Percentiles rank a stretch among this genome's conserved stretches.
Evolutionary conservation across 2,329 filamentous ascomycete species (phyloP).

Genomic region (Thermoascus crustaceus): DNA sequence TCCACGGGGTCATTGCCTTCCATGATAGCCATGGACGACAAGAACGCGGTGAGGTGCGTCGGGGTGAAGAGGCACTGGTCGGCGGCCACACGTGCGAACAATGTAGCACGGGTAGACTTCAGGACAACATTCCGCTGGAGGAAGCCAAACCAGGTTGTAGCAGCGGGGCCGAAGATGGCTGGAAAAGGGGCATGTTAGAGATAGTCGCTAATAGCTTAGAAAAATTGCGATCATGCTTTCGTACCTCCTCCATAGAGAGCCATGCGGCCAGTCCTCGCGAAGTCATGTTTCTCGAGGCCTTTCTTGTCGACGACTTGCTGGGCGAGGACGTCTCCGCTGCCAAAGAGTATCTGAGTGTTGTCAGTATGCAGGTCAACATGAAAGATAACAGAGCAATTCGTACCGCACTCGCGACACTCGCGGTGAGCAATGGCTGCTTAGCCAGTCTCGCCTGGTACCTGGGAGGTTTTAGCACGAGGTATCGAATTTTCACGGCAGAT

Average conservation of each 20-base stretch:
- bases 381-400: constrained; percentile 12
- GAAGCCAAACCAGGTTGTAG: constrained; percentile 78
- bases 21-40: constrained; percentile 74
- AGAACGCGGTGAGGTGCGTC: constrained; percentile 72
- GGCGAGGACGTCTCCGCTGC: constrained; percentile 79
- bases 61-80: constrained; percentile 82
- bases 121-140: constrained; percentile 63
- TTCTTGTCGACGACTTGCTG: constrained; percentile 84
- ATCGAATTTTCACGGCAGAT: constrained; percentile 1
- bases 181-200: constrained; percentile 6
- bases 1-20: constrained; percentile 60
- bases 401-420: constrained; percentile 77
- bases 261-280: constrained; percentile 41
- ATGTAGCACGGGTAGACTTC: constrained; percentile 58
- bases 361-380: constrained; percentile 1
- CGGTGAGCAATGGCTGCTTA: constrained; percentile 75
- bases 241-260: constrained; percentile 42
- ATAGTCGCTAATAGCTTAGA: neutral
- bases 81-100: constrained; percentile 65
- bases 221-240: constrained; percentile 8
- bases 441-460: constrained; percentile 84
- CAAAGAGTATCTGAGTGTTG: constrained; percentile 63
- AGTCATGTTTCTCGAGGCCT: constrained; percentile 68
- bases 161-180: constrained; percentile 80
- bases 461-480: constrained; percentile 6